A percentile compares a stretch with the other conserved stretches of the same genome.
Evolutionary conservation across 1,284 basidiomycete genomes (phyloP).

Genomic region (Fomitiporia mediterranea): DNA sequence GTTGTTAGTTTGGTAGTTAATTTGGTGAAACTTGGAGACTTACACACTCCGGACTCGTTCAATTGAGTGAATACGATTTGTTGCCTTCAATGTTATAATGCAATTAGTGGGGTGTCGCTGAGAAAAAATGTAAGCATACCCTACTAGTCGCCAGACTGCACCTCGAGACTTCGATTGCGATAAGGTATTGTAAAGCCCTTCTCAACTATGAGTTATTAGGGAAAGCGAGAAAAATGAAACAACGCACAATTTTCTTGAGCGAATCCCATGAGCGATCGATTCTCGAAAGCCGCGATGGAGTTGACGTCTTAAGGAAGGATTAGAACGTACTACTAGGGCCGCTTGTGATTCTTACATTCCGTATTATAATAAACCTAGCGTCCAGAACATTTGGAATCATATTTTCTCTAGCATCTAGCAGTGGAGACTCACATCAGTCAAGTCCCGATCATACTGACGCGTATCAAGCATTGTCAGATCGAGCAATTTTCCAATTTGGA

Average conservation of each 20-base stretch:
- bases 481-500: constrained; percentile 57
- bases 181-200: constrained; percentile 52
- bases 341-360: constrained; percentile 29
- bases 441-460: constrained; percentile 57
- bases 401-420: neutral
- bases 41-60: constrained; percentile 37
- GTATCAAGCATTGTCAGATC: constrained; percentile 64
- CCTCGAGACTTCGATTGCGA: constrained; percentile 44
- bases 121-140: constrained; percentile 29
- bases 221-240: neutral
- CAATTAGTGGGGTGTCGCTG: neutral
- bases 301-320: constrained; percentile 35
- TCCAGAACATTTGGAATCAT: neutral
- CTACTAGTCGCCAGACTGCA: constrained; percentile 56
- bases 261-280: constrained; percentile 53
- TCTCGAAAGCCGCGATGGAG: constrained; percentile 39
- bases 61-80: constrained; percentile 53
- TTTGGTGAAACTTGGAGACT: constrained; percentile 24
- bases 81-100: constrained; percentile 33
- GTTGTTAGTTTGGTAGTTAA: no score
- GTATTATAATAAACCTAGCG: constrained; percentile 53
- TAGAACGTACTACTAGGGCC: neutral
- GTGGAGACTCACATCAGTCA: constrained; percentile 46
- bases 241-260: constrained; percentile 51
- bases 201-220: neutral